A percentile compares a stretch with the other conserved stretches of the same genome.
phyloP scores from a whole-genome alignment of 176 grass and related monocot genomes.

The Cenchrus fungigraminus region DNA sequence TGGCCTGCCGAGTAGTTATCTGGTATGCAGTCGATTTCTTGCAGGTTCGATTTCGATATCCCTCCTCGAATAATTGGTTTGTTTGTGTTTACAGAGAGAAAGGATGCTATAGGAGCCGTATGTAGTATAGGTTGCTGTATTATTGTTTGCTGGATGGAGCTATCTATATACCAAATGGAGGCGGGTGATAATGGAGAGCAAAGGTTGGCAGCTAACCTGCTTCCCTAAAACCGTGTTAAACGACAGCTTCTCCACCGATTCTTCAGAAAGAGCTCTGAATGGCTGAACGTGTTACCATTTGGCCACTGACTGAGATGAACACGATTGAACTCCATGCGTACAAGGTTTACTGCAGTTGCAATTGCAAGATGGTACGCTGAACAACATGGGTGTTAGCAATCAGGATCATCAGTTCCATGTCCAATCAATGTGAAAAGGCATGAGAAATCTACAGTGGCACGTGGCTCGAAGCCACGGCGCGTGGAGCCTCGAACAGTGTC shows the following conservation, averaged over 20 bases:
- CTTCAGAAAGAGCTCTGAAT: background rate
- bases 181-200: background rate
- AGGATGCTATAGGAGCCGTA: background rate
- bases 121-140: background rate
- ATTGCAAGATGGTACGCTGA: background rate
- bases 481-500: background rate
- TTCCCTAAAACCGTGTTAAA: background rate
- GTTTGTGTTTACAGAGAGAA: background rate
- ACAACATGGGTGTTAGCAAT: background rate
- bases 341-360: no score
- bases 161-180: background rate
- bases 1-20: background rate
- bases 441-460: background rate
- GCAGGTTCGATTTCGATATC: background rate
- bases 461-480: background rate
- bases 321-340: no score
- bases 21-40: background rate
- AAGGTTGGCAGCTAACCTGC: slow-evolving; percentile 7
- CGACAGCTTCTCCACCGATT: background rate
- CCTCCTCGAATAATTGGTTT: background rate
- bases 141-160: background rate
- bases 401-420: background rate
- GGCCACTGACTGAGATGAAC: background rate
- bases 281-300: background rate
- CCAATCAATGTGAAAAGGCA: slow-evolving; percentile 3